A percentile compares a stretch with the other conserved stretches of the same genome.
Evolutionary conservation across 257 asterid species (phyloP).

Genomic region (Gynochthodes officinalis): DNA sequence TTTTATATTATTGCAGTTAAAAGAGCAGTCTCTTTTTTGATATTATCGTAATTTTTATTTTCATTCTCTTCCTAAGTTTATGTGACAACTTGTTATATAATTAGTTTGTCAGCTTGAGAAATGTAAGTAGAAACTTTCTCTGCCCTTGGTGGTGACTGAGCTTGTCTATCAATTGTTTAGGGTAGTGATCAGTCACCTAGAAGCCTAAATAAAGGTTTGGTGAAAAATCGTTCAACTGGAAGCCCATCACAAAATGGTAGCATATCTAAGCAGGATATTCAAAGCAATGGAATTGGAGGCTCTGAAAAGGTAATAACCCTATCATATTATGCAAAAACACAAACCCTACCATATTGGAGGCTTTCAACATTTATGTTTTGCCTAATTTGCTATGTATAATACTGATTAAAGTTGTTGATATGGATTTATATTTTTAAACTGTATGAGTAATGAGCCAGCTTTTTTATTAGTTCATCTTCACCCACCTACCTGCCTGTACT

Average conservation of each 20-base stretch:
- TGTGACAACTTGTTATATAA: background rate
- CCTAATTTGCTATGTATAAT: background rate
- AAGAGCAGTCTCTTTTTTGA: background rate
- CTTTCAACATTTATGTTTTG: background rate
- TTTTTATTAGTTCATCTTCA: background rate
- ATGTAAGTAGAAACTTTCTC: background rate
- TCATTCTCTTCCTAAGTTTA: background rate
- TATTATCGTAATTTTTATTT: background rate
- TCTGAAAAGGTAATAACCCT: constrained; percentile 55
- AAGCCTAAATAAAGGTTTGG: constrained; percentile 53
- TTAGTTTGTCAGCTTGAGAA: background rate
- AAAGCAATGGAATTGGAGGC: constrained; percentile 55
- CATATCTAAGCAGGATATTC: constrained; percentile 47
- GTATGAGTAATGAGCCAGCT: background rate
- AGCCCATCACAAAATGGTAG: constrained; percentile 55
- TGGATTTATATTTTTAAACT: background rate
- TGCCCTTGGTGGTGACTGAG: constrained; percentile 11
- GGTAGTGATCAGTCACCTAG: constrained; percentile 70
- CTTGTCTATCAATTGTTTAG: constrained; percentile 41
- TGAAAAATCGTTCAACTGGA: constrained; percentile 46
- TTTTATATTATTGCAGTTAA: background rate
- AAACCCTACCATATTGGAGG: too few relatives aligned
- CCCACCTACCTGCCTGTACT: background rate
- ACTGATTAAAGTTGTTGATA: background rate
- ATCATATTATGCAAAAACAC: background rate